Evolutionary conservation across 345 rosid genomes (phyloP).

Genomic region (Euphorbia peplus): DNA sequence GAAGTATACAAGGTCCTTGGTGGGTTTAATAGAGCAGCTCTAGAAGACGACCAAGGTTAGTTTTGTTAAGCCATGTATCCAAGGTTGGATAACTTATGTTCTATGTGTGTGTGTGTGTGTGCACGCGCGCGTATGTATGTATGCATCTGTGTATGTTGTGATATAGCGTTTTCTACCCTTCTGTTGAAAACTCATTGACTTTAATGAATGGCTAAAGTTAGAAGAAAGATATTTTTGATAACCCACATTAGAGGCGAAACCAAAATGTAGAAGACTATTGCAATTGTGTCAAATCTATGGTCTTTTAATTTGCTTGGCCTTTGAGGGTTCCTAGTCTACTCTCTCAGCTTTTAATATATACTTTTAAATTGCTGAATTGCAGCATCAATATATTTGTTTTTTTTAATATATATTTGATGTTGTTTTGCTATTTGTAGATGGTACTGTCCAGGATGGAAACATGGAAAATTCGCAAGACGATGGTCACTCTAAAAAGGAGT

Average conservation of each 20-base stretch:
- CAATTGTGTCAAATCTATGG: not conserved
- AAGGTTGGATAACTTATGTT: not conserved
- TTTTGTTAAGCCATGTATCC: not conserved
- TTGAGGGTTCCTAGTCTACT: not conserved
- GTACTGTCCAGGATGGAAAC: conserved; percentile 37
- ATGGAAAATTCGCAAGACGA: conserved; percentile 40
- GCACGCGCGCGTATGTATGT: too few species aligned
- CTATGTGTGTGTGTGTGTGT: too few species aligned
- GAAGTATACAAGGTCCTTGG: conserved; percentile 96
- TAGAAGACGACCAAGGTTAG: conserved; percentile 63
- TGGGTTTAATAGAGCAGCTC: conserved; percentile 84
- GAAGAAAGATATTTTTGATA: not conserved
- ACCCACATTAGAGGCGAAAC: not conserved
- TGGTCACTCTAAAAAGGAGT: conserved; percentile 58
- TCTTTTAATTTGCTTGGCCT: not conserved
- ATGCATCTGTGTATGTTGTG: too few species aligned
- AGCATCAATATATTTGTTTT: not conserved
- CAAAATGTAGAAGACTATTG: not conserved
- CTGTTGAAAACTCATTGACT: not conserved
- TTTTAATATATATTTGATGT: conserved; percentile 19
- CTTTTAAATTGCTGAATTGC: conserved; percentile 5
- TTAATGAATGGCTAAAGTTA: not conserved
- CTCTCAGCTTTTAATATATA: not conserved
- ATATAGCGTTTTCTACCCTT: not conserved
- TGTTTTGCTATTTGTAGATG: conserved; percentile 39